Conservation (phyloP, 495 filamentous ascomycete genomes). For the Penicillium manginii region DNA sequence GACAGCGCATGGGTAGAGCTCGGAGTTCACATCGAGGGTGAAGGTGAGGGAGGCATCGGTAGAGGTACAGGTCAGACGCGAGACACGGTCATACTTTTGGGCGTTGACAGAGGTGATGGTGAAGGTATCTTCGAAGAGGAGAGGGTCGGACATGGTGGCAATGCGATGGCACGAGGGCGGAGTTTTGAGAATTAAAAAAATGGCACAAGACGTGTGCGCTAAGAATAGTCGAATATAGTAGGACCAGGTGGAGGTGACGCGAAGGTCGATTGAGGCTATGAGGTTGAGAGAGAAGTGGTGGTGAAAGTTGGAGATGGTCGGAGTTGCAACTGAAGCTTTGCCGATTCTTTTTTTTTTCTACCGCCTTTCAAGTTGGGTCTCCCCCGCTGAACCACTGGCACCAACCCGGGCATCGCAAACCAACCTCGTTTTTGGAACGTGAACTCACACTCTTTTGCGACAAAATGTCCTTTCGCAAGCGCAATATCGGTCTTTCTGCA, state of each 20-base stretch:
- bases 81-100: slow-evolving; percentile 93
- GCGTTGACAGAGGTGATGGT: slow-evolving; percentile 74
- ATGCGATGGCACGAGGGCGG: slow-evolving; percentile 25
- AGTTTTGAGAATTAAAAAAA: not conserved
- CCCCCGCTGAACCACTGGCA: slow-evolving; percentile 24
- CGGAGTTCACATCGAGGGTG: slow-evolving; percentile 89
- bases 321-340: slow-evolving; percentile 31
- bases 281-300: slow-evolving; percentile 15
- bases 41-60: slow-evolving; percentile 72
- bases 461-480: slow-evolving; percentile 86
- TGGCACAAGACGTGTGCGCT: not conserved
- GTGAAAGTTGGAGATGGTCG: slow-evolving; percentile 23
- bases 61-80: slow-evolving; percentile 73
- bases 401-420: not conserved
- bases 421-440: not conserved
- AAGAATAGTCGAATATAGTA: not conserved
- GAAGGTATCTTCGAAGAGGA: slow-evolving; percentile 94
- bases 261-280: not conserved
- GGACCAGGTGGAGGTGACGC: not conserved
- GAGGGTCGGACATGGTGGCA: slow-evolving; percentile 67
- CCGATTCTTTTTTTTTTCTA: slow-evolving; percentile 35
- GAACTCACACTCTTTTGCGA: not conserved
- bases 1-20: slow-evolving; percentile 77
- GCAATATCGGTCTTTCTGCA: slow-evolving; percentile 71
- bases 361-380: slow-evolving; percentile 32